phyloP scores from a whole-genome alignment of 2,329 filamentous ascomycete genomes.

The Penicillium sp. region DNA sequence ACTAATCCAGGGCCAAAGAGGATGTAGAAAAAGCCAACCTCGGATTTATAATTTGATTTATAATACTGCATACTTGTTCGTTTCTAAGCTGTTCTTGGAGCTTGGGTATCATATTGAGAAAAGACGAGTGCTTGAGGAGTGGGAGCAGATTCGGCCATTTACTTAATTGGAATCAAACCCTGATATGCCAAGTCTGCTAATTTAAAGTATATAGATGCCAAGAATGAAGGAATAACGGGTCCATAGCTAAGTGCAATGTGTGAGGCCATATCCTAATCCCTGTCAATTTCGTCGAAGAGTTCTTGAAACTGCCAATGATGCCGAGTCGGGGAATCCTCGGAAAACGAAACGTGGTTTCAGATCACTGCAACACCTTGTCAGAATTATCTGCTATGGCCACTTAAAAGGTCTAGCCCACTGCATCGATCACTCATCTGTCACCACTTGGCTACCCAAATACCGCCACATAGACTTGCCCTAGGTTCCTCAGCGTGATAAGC shows the following conservation, averaged over 20 bases:
- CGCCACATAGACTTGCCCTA: too few species aligned
- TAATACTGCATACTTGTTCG: background rate
- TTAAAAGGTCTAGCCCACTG: background rate
- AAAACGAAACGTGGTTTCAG: background rate
- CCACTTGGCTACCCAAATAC: too few species aligned
- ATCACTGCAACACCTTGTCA: background rate
- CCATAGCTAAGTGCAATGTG: too few species aligned
- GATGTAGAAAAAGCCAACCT: background rate
- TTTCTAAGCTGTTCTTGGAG: background rate
- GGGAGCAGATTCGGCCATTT: background rate
- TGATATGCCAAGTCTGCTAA: too few species aligned
- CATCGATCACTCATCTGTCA: too few species aligned
- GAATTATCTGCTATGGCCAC: background rate
- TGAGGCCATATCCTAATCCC: background rate
- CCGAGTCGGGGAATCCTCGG: background rate
- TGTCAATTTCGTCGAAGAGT: background rate
- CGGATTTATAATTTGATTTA: background rate
- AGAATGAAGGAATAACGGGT: too few species aligned
- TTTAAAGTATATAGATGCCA: too few species aligned
- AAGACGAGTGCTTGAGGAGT: background rate
- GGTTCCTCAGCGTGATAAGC: too few species aligned
- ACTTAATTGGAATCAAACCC: too few species aligned
- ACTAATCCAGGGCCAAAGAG: background rate
- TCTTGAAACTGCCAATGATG: background rate
- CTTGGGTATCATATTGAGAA: background rate